Percentiles rank a stretch among this genome's conserved stretches.
Evolutionary conservation across 371 early-diverging fungal genomes (phyloP).

Genomic region (Zychaea mexicana): DNA sequence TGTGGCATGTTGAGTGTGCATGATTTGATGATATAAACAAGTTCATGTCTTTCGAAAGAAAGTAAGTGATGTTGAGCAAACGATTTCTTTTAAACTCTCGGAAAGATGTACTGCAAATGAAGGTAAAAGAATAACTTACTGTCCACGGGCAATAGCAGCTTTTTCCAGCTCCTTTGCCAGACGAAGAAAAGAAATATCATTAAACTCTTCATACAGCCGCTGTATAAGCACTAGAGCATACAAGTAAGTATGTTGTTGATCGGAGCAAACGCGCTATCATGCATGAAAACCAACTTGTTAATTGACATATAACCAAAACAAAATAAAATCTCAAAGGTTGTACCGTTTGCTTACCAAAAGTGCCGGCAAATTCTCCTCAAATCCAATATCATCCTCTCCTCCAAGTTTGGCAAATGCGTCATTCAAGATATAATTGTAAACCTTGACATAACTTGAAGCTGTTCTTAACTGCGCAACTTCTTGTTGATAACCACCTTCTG

Average conservation of each 20-base stretch:
- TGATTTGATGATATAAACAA: conserved; percentile 56
- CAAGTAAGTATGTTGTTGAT: conserved; percentile 70
- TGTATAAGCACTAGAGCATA: conserved; percentile 62
- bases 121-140: conserved; percentile 24
- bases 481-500: conserved; percentile 65
- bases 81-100: too few relatives aligned
- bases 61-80: too few relatives aligned
- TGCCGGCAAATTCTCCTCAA: conserved; percentile 51
- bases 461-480: conserved; percentile 66
- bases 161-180: conserved; percentile 65
- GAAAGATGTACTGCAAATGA: too few relatives aligned
- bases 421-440: conserved; percentile 62
- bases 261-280: conserved; percentile 63
- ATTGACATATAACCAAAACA: not conserved
- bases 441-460: conserved; percentile 62
- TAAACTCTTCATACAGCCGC: conserved; percentile 50
- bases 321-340: not conserved
- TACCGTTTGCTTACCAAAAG: conserved; percentile 38
- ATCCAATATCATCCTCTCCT: conserved; percentile 55
- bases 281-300: too few relatives aligned
- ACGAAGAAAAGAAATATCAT: conserved; percentile 53
- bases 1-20: conserved; percentile 50
- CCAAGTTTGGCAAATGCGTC: conserved; percentile 57
- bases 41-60: conserved; percentile 54
- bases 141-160: conserved; percentile 41